These are phyloP conservation scores for Liriodendron chinense DNA, from an alignment of 164 flowering plant species.

Conservation along the genomic window DNA sequence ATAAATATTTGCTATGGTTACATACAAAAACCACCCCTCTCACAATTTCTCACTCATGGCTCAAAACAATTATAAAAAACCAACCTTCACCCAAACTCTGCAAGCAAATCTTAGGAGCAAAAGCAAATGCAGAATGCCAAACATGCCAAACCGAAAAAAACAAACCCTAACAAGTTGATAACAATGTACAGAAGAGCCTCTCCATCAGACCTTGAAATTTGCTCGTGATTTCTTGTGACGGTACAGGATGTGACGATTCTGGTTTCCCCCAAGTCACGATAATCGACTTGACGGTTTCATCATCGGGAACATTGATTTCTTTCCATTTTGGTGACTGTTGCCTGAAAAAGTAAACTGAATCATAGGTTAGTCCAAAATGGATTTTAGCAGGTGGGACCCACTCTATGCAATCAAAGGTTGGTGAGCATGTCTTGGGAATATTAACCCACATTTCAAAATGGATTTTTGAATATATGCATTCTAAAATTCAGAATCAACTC, in stretches of 20 bases:
- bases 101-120: not conserved
- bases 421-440: not conserved
- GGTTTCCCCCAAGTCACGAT: not conserved
- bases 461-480: not conserved
- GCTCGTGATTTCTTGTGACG: not conserved
- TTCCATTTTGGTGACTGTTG: not conserved
- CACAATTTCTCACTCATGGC: not conserved
- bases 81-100: not conserved
- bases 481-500: not conserved
- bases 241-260: too few relatives aligned
- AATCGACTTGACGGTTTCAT: not conserved
- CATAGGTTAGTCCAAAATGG: not conserved
- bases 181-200: not conserved
- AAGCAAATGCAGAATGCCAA: not conserved
- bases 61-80: not conserved
- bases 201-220: not conserved
- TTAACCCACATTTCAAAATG: not conserved
- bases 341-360: not conserved
- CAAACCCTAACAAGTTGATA: not conserved
- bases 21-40: not conserved
- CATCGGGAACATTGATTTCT: not conserved
- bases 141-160: not conserved
- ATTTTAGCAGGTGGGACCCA: too few relatives aligned
- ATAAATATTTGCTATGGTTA: not conserved
- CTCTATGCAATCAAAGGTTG: too few relatives aligned